phyloP scores from a whole-genome alignment of 176 grass and related monocot species.

The Thinopyrum elongatum region DNA sequence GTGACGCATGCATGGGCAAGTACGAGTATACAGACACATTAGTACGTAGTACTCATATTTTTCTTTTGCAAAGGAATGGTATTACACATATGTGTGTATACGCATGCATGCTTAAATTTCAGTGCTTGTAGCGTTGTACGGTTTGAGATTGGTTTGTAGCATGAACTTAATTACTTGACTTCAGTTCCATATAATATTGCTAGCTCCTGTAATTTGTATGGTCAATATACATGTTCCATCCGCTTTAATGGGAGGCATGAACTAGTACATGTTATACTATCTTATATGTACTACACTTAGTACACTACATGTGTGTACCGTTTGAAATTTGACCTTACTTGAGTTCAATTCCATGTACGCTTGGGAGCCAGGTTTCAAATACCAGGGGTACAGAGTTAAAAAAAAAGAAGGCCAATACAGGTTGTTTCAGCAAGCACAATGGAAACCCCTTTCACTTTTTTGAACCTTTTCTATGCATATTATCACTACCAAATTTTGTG shows the following conservation, averaged over 20 bases:
- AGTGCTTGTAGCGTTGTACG: not conserved
- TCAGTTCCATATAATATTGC: not conserved
- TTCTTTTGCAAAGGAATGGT: no score
- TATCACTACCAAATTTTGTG: not conserved
- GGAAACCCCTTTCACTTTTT: not conserved
- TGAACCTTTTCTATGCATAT: not conserved
- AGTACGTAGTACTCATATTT: not conserved
- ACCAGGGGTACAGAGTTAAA: no score
- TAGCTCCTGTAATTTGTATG: not conserved
- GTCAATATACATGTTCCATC: no score
- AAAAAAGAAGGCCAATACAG: no score
- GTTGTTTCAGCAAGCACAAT: not conserved
- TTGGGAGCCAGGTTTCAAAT: no score
- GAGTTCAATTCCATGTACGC: no score
- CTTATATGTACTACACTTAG: no score
- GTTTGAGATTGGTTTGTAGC: not conserved
- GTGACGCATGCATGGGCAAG: not conserved
- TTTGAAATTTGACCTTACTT: no score
- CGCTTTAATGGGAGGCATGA: no score
- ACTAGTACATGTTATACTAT: no score
- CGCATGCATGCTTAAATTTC: not conserved
- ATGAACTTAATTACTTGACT: not conserved
- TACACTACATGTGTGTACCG: no score
- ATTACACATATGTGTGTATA: no score
- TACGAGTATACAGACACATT: not conserved